Conservation (phyloP, 2,329 filamentous ascomycete species). For the Camptophora hylomeconis region DNA sequence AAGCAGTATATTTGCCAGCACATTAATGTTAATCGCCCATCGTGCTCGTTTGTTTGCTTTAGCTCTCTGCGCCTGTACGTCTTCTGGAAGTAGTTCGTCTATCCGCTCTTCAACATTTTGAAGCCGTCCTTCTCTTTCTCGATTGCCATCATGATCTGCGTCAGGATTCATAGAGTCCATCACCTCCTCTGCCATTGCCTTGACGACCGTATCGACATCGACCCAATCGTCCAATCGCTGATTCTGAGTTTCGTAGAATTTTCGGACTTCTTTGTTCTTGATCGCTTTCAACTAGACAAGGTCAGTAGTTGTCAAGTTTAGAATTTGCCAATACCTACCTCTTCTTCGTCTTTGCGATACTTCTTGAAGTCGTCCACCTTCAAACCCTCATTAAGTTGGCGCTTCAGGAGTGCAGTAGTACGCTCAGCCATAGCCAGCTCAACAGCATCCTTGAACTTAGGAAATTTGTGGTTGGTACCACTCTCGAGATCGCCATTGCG, state of each 20-base stretch:
- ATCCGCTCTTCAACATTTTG: constrained; percentile 37
- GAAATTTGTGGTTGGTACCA: constrained; percentile 11
- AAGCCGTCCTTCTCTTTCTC: constrained; percentile 39
- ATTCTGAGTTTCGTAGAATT: constrained; percentile 45
- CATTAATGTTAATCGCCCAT: constrained; percentile 49
- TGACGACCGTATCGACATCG: constrained; percentile 45
- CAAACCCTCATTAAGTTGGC: constrained; percentile 34
- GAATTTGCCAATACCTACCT: constrained; percentile 22
- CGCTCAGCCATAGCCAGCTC: constrained; percentile 33
- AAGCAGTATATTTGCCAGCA: constrained; percentile 46
- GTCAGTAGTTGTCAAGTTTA: constrained; percentile 1
- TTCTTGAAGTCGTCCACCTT: constrained; percentile 35
- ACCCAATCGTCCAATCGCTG: constrained; percentile 43
- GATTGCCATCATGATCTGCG: constrained; percentile 42
- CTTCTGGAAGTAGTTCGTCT: constrained; percentile 42
- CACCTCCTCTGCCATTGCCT: constrained; percentile 43
- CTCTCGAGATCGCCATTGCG: constrained; percentile 20
- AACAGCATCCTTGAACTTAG: constrained; percentile 35
- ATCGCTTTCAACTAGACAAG: constrained; percentile 29
- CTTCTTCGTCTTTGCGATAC: constrained; percentile 38
- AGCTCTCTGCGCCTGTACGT: constrained; percentile 36
- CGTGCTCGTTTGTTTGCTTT: constrained; percentile 36
- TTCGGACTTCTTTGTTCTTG: constrained; percentile 38
- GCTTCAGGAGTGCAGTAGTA: constrained; percentile 35
- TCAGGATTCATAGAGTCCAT: constrained; percentile 49